Base-by-base conservation (phyloP, 805 yeast species). In the Kazachstania viticola region DNA sequence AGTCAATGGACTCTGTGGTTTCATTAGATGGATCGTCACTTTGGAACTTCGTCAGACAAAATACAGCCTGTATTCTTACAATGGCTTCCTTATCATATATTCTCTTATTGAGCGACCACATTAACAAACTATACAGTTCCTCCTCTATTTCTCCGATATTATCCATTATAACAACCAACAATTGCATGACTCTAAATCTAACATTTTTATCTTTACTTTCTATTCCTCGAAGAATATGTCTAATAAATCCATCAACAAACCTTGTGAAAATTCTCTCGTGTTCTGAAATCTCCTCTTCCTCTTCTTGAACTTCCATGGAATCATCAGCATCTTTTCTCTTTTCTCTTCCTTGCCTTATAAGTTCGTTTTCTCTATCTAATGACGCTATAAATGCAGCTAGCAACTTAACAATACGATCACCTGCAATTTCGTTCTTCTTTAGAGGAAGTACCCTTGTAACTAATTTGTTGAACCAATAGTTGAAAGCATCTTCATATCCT, bases 21-120 rank as follows among this genome's bases (percentile, higher is more conserved):
- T 28, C 38, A 12, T 42, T 49, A 9, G 25, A n/a, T 1, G 48
- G 58, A 2, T 51, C 67, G 27, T 65, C 70, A 19, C 67, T 71
- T 54, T 87, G 95, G 43, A 88, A 76, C 35, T 85, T 64, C 0
- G 94, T 72, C 25, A 85, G 56, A 11, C 93, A 79, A 22, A 79
- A 69, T 0, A 82, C 75, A 0, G 96, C 94, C 54, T 82, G 91
- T n/a, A 77, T 65, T 44, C 98, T 65, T 3, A 91, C 82, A 7
- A 62, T 58, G 5, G 84, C 63, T 45, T 88, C 97, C 46, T 74
- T 79, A 46, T 81, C 94, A 42, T 67, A 68, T 1, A 82, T 50
- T 37, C 96, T 65, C 30, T 69, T 69, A 21, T 69, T 64, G 30
- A 87, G 60, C 11, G 75, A 69, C 48, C 70, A 68, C 40, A 73